phyloP scores from a whole-genome alignment of 1,284 basidiomycete genomes.

The Ceratobasidium sp. region DNA sequence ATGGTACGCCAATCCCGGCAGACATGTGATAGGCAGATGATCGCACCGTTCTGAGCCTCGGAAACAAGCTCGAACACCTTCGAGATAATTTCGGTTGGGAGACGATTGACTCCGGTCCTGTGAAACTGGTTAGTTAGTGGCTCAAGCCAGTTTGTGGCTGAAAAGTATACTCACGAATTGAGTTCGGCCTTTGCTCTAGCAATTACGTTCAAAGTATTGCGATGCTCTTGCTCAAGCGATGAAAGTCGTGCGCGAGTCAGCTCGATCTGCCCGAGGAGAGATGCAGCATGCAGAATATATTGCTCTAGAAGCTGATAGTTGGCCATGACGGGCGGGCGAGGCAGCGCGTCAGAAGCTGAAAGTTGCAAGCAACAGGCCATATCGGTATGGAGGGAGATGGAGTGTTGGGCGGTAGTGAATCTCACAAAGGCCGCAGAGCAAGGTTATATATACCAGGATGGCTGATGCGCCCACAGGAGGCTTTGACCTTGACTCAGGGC shows the following conservation, averaged over 20 bases:
- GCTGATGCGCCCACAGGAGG: conserved; percentile 19
- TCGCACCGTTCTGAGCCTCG: conserved; percentile 37
- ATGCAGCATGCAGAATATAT: conserved; percentile 28
- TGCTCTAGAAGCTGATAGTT: conserved; percentile 28
- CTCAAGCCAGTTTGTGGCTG: not conserved
- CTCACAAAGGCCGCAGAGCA: not conserved
- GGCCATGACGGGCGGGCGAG: conserved; percentile 18
- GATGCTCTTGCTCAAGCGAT: conserved; percentile 23
- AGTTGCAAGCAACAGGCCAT: conserved; percentile 22
- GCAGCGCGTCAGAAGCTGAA: conserved; percentile 10
- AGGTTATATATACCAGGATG: conserved; percentile 34
- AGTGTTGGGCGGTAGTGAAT: not conserved
- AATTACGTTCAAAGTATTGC: not conserved
- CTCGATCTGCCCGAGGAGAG: conserved; percentile 18
- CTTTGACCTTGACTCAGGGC: conserved; percentile 40
- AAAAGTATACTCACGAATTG: conserved; percentile 30
- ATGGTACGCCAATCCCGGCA: conserved; percentile 38
- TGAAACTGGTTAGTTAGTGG: conserved; percentile 4
- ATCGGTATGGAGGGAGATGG: not conserved
- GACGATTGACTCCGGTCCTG: conserved; percentile 26
- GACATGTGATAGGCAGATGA: conserved; percentile 43
- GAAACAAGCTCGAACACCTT: conserved; percentile 39
- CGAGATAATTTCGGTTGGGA: conserved; percentile 42
- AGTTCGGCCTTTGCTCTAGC: conserved; percentile 9
- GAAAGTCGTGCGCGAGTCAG: conserved; percentile 20